Base-by-base conservation (phyloP, 164 flowering plant genomes). In the Vitis rotundifolia region DNA sequence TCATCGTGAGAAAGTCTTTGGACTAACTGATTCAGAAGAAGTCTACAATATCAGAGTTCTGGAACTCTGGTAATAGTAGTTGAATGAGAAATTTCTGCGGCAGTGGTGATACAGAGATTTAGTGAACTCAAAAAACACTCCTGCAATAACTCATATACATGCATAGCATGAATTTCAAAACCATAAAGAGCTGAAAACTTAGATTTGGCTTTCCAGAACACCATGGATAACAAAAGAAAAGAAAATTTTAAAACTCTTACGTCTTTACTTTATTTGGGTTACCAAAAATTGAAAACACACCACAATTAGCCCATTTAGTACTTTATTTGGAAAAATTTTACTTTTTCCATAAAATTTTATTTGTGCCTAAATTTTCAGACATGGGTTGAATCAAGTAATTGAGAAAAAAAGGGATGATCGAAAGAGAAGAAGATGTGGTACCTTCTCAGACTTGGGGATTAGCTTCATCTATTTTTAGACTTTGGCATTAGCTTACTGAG, bases 1-100 rank as follows among this genome's bases (percentile, higher is more conserved):
- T 91, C 92, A 6, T 83, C 73, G 26, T 77, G 86, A 9, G 88
- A 71, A 68, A 88, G 91, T 52, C 80, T 74, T 49, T 78, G 75
- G 55, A 91, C 77, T 81, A 68, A 94, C 94, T 2, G 88, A 80
- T n/a, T 88, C 81, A 5, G 93, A 77, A 62, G 74, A 65, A 5
- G 90, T 68, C 22, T 92, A 88, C 71, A 89, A 61, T 59, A 94
- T 72, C 18, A 94, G 93, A 60, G 78, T 79, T 72, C 98, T 74
- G 59, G 71, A 73, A 63, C 50, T 63, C 48, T 79, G 84, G 29
- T 74, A 61, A 54, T 51, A 60, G 22, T 12, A 49, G n/a, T 16
- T n/a, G 37, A 58, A 28, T 5, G 31, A 1, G 72, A 9, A 26
- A 49, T 29, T 22, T 15, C 53, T 58, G 15, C 51, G 59, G 13